These are phyloP conservation scores for Acaromyces ingoldii DNA, from an alignment of 1,284 basidiomycete species.

Conservation along the genomic window DNA sequence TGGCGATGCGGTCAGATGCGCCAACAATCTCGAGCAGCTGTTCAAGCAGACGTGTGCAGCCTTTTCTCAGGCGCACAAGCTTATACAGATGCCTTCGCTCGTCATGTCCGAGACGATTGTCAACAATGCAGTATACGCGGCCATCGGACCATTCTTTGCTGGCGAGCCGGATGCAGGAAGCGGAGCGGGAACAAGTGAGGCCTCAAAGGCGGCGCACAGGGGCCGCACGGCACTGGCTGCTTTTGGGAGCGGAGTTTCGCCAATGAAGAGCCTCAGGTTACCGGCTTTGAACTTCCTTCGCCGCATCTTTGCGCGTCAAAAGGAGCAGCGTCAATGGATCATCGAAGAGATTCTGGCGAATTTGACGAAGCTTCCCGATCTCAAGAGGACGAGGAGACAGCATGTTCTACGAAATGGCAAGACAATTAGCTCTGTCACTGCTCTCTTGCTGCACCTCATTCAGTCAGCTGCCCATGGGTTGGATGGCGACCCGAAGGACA, in stretches of 20 bases:
- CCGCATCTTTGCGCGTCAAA: slow-evolving; percentile 81
- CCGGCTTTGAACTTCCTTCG: slow-evolving; percentile 72
- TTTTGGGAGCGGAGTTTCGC: slow-evolving; percentile 27
- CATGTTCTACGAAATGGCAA: slow-evolving; percentile 55
- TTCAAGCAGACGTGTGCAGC: slow-evolving; percentile 34
- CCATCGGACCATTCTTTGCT: slow-evolving; percentile 83
- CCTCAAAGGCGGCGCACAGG: slow-evolving; percentile 16
- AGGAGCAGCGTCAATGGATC: slow-evolving; percentile 87
- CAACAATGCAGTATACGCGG: slow-evolving; percentile 83
- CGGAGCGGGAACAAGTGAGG: slow-evolving; percentile 14
- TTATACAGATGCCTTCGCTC: slow-evolving; percentile 55
- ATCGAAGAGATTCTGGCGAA: slow-evolving; percentile 89
- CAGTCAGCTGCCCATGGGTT: slow-evolving; percentile 62
- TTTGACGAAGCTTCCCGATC: slow-evolving; percentile 80
- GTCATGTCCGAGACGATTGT: slow-evolving; percentile 54
- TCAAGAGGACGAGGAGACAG: slow-evolving; percentile 78
- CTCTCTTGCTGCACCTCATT: slow-evolving; percentile 86
- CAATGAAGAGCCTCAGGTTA: slow-evolving; percentile 72
- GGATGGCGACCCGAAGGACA: too few relatives aligned
- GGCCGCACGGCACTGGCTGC: slow-evolving; percentile 23
- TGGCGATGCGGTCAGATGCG: too few relatives aligned
- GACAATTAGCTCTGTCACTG: slow-evolving; percentile 85
- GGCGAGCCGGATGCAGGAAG: slow-evolving; percentile 60
- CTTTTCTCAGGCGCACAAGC: slow-evolving; percentile 50
- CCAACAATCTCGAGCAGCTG: slow-evolving; percentile 23